phyloP scores from a whole-genome alignment of 2,329 filamentous ascomycete genomes.

The Bimuria novae-zelandiae region DNA sequence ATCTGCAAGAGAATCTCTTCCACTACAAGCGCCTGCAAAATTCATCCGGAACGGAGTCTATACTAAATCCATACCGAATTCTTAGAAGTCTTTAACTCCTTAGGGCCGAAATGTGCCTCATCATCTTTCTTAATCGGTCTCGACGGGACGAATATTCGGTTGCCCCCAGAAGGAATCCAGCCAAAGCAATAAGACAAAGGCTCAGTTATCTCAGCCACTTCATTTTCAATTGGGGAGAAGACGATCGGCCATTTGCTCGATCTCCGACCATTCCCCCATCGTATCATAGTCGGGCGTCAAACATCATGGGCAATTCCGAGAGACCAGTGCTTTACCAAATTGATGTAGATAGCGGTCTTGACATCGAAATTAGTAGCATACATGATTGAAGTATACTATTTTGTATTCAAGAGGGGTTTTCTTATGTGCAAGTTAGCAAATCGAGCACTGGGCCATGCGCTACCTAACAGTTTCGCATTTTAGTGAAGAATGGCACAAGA shows the following conservation, averaged over 20 bases:
- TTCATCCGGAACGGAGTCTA: not conserved
- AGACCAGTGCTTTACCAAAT: not conserved
- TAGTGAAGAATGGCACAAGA: no score
- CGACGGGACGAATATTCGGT: not conserved
- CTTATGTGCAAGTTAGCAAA: no score
- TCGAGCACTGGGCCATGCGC: no score
- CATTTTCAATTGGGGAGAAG: not conserved
- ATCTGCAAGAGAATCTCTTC: not conserved
- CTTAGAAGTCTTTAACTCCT: not conserved
- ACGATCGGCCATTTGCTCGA: not conserved
- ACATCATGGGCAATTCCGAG: not conserved
- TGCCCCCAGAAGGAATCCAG: not conserved
- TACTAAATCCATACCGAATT: not conserved
- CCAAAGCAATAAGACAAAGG: not conserved
- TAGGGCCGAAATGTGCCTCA: not conserved
- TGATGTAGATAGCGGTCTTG: not conserved
- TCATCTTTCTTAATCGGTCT: not conserved
- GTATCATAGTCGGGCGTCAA: not conserved
- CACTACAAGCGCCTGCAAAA: not conserved
- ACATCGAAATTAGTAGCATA: not conserved
- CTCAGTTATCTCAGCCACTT: no score
- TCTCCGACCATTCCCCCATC: no score
- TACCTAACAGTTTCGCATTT: no score
- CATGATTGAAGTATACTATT: no score
- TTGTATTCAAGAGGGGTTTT: no score